A percentile compares a stretch with the other conserved stretches of the same genome.
Conservation (phyloP, 805 yeast genomes). For the Saturnispora hagleri region DNA sequence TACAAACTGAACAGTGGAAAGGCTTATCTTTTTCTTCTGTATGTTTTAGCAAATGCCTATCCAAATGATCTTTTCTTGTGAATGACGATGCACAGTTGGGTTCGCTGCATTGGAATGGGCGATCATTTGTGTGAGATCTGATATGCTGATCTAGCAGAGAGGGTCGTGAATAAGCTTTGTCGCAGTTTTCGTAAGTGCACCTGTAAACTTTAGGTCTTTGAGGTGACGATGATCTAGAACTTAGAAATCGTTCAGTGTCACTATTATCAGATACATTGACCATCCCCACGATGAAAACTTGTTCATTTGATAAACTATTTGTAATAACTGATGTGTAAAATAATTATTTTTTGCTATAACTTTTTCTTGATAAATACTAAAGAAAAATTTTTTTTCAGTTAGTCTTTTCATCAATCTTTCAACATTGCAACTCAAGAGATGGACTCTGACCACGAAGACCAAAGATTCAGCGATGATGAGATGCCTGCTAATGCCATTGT, state of each 20-base stretch:
- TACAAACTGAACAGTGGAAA: conserved; percentile 61
- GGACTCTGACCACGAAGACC: conserved; percentile 6
- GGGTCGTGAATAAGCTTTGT: conserved; percentile 71
- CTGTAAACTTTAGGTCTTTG: conserved; percentile 47
- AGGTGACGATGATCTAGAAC: conserved; percentile 30
- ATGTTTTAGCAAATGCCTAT: conserved; percentile 69
- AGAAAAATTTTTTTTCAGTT: conserved; percentile 6
- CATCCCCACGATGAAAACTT: conserved; percentile 2
- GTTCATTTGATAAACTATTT: not conserved
- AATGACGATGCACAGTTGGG: conserved; percentile 55
- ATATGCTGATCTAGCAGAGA: conserved; percentile 74
- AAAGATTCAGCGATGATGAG: conserved; percentile 33
- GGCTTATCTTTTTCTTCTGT: conserved; percentile 47
- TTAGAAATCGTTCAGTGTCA: not conserved
- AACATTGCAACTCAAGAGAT: not conserved
- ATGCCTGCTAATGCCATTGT: conserved; percentile 55
- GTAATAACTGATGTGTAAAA: not conserved
- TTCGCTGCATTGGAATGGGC: conserved; percentile 61
- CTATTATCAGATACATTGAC: not conserved
- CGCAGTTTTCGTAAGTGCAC: conserved; percentile 62
- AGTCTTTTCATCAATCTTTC: conserved; percentile 4
- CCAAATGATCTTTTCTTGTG: conserved; percentile 67
- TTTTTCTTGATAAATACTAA: not conserved
- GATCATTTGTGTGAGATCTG: conserved; percentile 68
- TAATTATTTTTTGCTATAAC: not conserved